phyloP scores from a whole-genome alignment of 495 filamentous ascomycete species.

The Tetracladium marchalianum region DNA sequence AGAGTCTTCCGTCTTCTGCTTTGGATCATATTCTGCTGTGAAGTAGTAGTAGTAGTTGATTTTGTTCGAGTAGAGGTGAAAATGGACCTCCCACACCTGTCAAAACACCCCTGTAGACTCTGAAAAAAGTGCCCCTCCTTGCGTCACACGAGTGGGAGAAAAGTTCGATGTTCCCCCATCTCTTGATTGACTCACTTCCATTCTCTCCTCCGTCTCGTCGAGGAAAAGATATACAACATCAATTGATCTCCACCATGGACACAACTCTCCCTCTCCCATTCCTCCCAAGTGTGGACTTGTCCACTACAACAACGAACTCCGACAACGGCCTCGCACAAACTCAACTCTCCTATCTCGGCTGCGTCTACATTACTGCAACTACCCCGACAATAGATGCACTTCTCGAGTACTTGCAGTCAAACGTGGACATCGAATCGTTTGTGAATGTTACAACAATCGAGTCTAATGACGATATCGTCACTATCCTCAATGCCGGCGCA shows the following conservation, averaged over 20 bases:
- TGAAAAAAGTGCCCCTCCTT: too few relatives aligned
- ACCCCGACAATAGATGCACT: conserved; percentile 47
- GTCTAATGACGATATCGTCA: conserved; percentile 58
- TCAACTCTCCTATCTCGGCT: conserved; percentile 69
- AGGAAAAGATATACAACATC: conserved; percentile 1
- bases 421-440: conserved; percentile 57
- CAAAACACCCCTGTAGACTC: too few relatives aligned
- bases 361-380: conserved; percentile 58
- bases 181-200: background rate
- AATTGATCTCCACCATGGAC: conserved; percentile 30
- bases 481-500: conserved; percentile 80
- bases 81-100: too few relatives aligned
- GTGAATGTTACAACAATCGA: conserved; percentile 67
- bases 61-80: too few relatives aligned
- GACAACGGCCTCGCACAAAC: conserved; percentile 49
- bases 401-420: conserved; percentile 55
- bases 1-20: too few relatives aligned
- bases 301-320: conserved; percentile 35
- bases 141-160: too few relatives aligned
- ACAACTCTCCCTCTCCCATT: conserved; percentile 45
- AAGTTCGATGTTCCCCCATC: background rate
- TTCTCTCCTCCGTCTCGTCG: background rate
- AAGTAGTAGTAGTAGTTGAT: too few relatives aligned
- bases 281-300: conserved; percentile 47
- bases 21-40: too few relatives aligned